Evolutionary conservation across 257 asterid species (phyloP).

Genomic region (Fraxinus excelsior): DNA sequence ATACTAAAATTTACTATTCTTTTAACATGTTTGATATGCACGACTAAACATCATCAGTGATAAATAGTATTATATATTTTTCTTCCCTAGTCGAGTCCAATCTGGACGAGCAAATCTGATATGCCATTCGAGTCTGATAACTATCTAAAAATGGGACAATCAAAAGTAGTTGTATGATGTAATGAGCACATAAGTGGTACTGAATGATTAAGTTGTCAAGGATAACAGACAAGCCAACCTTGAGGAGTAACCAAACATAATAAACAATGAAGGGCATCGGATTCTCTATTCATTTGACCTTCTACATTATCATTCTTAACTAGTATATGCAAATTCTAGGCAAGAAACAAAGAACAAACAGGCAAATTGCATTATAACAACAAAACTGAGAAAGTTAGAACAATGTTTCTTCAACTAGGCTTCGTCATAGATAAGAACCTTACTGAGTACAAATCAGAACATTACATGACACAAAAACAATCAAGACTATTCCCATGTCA

Average conservation of each 20-base stretch:
- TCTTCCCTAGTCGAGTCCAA: not conserved
- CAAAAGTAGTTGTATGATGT: slow-evolving; percentile 7
- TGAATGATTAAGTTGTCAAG: slow-evolving; percentile 35
- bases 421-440: not conserved
- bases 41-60: no score
- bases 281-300: slow-evolving; percentile 35
- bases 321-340: not conserved
- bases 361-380: not conserved
- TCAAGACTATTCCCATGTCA: slow-evolving; percentile 36
- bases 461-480: slow-evolving; percentile 4
- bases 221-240: slow-evolving; percentile 45
- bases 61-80: no score
- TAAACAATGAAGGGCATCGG: slow-evolving; percentile 28
- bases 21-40: no score
- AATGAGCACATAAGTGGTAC: slow-evolving; percentile 34
- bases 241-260: slow-evolving; percentile 4
- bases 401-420: not conserved
- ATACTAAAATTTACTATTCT: no score
- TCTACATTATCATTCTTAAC: not conserved
- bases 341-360: not conserved
- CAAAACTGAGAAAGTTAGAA: not conserved
- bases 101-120: no score
- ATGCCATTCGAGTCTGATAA: not conserved
- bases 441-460: not conserved
- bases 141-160: not conserved